Base-by-base conservation (phyloP, 768 basidiomycete genomes). In the Amanita rubescens region DNA sequence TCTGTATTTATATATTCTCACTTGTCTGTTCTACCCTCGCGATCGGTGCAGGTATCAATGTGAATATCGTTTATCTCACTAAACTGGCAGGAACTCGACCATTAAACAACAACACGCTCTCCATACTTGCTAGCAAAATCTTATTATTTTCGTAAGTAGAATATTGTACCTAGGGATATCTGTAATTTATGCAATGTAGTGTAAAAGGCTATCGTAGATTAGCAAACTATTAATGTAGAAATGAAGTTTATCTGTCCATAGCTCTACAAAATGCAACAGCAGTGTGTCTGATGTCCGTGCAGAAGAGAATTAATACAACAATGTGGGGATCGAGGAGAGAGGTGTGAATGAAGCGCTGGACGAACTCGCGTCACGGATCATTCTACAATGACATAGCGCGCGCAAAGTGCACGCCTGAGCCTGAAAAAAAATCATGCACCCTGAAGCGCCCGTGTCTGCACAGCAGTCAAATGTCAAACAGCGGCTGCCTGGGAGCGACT, bases 1-100 rank as follows among this genome's bases (percentile, higher is more conserved):
- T 62, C 59, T 65, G 62, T 65, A 60, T 58, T 60, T 60, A 50
- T 62, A 60, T 57, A 53, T 49, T 55, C 53, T 24, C 37, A 44
- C 37, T 5, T 39, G 49, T 43, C 37, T 44, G 30, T 41, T 53
- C 45, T 54, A 56, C 49, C 47, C 51, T 14, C n/a, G 56, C 42
- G 51, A 47, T 57, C 11, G 55, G 42, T 49, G 45, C 49, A 19
- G n/a, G 30, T 32, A 45, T 30, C 3, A 46, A 30, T 46, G 44
- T 46, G 27, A 46, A 46, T 30, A 30, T 30, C 27, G 24, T 30
- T 19, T 49, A 15, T 17, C 5, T 30, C 15, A 19, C 3, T 25
- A 30, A 27, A 30, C 24, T 7, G 27, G 27, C 25, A 17, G 9
- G 27, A 44, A 43, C 14, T 20, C 3, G 41, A 30, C 14, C 27